Conservation (phyloP, 306 rosid species). For the Quercus berberidifolia region DNA sequence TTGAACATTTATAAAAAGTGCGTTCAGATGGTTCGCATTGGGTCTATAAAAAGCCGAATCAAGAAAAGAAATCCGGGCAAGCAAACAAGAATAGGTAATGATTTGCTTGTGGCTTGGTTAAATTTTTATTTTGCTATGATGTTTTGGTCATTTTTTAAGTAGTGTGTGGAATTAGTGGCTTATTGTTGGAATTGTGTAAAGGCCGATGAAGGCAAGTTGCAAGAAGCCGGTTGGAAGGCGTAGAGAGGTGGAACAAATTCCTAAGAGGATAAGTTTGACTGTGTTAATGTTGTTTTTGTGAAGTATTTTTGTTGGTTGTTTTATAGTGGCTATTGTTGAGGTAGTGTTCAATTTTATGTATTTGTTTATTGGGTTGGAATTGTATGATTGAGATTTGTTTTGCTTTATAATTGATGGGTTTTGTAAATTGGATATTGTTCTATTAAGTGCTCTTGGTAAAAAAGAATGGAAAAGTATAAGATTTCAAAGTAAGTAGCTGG, state of each 20-base stretch:
- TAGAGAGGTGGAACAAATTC: conserved; percentile 72
- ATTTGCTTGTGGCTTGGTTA: background rate
- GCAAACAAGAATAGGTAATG: conserved; percentile 80
- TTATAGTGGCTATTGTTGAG: background rate
- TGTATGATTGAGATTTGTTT: background rate
- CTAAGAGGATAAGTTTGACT: conserved; percentile 58
- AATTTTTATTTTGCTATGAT: background rate
- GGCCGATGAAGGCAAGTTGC: conserved; percentile 92
- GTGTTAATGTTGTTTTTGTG: background rate
- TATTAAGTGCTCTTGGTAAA: background rate
- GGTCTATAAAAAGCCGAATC: conserved; percentile 31
- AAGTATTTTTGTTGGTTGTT: background rate
- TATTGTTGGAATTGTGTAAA: conserved; percentile 25
- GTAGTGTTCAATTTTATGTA: background rate
- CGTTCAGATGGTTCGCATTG: conserved; percentile 65
- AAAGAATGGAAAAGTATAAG: background rate
- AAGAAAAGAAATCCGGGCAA: conserved; percentile 50
- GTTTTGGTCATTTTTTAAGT: background rate
- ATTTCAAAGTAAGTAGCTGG: background rate
- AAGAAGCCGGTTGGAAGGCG: conserved; percentile 69
- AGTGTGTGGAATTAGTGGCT: conserved; percentile 10
- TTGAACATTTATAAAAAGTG: conserved; percentile 83
- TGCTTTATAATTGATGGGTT: background rate
- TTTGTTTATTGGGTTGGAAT: background rate
- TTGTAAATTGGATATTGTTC: background rate